Evolutionary conservation across 2,329 filamentous ascomycete species (phyloP), one percentile per base, ranked within the genome.

Genomic region (Aureobasidium namibiae): DNA sequence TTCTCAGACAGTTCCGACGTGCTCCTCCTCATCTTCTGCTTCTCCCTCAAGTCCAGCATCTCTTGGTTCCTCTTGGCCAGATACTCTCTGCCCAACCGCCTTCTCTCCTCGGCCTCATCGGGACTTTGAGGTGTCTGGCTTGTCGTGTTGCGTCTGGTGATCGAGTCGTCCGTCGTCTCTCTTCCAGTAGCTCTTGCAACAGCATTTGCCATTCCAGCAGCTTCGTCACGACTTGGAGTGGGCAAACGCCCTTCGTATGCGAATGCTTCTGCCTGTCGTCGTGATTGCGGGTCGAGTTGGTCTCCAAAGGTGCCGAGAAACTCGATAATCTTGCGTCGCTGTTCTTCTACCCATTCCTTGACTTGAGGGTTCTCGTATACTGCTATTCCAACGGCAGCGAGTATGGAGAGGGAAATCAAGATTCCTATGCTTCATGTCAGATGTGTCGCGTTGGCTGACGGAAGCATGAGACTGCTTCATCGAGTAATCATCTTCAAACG

Each of bases 301-400:
- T 86, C 81, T 50, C 82, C 82, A 11, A 85, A 75, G 38, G 76
- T 79, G 65, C 84, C 78, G 33, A 86, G 70, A 14, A 82, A 78
- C 61, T 83, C 69, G 21, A 81, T 82, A 62, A 86, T 79, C 69
- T 82, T 85, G 60, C 81, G 81, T 46, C 83, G 80, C 59, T 81
- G 82, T 59, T 80, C 77, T 60, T 83, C 77, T 56, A 86, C 72
- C 83, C 83, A 86, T 77, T 79, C 75, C 69, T 82, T 77, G 61
- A 86, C 76, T 67, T 85, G 80, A 0, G 83, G 83, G 41, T 80
- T 84, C 68, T 86, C 81, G 70, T 85, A 84, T 46, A 84, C 78
- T 56, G 83, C 83, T 53, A 85, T 78, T 13, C 82, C 80, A 18
- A 84, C 82, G 61, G 83, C 83, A 56, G 85, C 78, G 59, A 86